Percentiles rank a stretch among this genome's conserved stretches.
These are phyloP conservation scores for Saccharomycopsis lassenensis DNA, from an alignment of 805 yeast genomes.

Conservation along the genomic window DNA sequence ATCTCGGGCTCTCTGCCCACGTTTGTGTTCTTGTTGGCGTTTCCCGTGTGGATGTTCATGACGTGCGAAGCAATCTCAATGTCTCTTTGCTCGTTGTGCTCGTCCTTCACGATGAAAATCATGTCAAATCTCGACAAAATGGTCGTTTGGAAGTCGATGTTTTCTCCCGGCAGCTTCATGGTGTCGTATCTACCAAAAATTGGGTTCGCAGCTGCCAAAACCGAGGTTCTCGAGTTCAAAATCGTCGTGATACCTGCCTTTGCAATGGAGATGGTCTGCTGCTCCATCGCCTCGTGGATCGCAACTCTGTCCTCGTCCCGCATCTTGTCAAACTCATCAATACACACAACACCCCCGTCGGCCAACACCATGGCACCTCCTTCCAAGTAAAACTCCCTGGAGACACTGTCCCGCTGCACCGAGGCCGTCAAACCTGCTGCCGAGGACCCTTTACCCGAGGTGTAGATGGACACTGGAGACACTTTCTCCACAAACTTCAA, in stretches of 20 bases:
- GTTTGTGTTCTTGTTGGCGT: slow-evolving; percentile 31
- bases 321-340: slow-evolving; percentile 99
- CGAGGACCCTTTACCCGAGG: slow-evolving; percentile 98
- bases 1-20: slow-evolving; percentile 84
- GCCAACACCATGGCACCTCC: slow-evolving; percentile 99
- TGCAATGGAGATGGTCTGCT: slow-evolving; percentile 96
- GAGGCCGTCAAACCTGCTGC: slow-evolving; percentile 99
- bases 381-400: slow-evolving; percentile 89
- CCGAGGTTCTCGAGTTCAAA: slow-evolving; percentile 90
- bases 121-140: slow-evolving; percentile 95
- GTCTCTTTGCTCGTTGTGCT: slow-evolving; percentile 79
- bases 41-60: slow-evolving; percentile 87
- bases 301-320: slow-evolving; percentile 98
- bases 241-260: slow-evolving; percentile 98
- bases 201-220: slow-evolving; percentile 97
- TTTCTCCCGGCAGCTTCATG: slow-evolving; percentile 92
- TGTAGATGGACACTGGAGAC: slow-evolving; percentile 88
- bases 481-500: slow-evolving; percentile 92
- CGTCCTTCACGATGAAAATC: slow-evolving; percentile 96
- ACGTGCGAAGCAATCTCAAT: slow-evolving; percentile 89
- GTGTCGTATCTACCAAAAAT: slow-evolving; percentile 95
- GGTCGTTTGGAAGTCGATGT: slow-evolving; percentile 95
- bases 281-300: slow-evolving; percentile 99
- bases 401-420: slow-evolving; percentile 81
- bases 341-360: slow-evolving; percentile 98